phyloP scores from a whole-genome alignment of 345 rosid species.

The Ceriops tagal region DNA sequence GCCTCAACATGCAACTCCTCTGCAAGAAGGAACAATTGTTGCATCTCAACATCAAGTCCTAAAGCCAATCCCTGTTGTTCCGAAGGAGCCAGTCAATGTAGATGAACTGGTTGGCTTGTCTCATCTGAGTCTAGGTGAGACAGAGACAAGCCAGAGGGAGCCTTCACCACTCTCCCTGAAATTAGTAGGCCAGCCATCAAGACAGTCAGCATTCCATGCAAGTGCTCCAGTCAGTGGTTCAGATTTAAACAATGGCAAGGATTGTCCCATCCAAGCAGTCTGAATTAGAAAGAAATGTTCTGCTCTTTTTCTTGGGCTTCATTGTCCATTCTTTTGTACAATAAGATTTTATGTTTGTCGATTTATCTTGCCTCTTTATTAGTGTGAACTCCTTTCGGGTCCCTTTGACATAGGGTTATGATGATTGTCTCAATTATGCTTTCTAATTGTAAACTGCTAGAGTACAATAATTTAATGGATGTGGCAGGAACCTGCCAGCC shows the following conservation, averaged over 20 bases:
- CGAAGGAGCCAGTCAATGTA: slow-evolving; percentile 69
- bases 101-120: slow-evolving; percentile 79
- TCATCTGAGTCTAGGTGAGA: slow-evolving; percentile 63
- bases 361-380: slow-evolving; percentile 1
- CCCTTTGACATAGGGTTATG: slow-evolving; percentile 21
- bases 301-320: background rate
- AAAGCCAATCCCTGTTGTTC: slow-evolving; percentile 67
- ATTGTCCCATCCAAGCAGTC: slow-evolving; percentile 62
- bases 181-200: slow-evolving; percentile 60
- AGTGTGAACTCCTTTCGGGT: slow-evolving; percentile 7
- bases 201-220: slow-evolving; percentile 82
- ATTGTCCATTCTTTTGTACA: slow-evolving; percentile 3
- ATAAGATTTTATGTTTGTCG: slow-evolving; percentile 9
- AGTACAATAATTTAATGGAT: slow-evolving; percentile 22
- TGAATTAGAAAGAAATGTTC: slow-evolving; percentile 24
- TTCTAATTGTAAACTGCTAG: slow-evolving; percentile 32
- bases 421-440: slow-evolving; percentile 27
- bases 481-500: slow-evolving; percentile 10
- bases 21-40: slow-evolving; percentile 27
- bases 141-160: slow-evolving; percentile 36
- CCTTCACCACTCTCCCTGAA: slow-evolving; percentile 65
- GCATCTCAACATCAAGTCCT: slow-evolving; percentile 60
- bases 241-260: slow-evolving; percentile 52
- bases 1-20: slow-evolving; percentile 40
- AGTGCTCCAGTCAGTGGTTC: slow-evolving; percentile 54